A percentile compares a stretch with the other conserved stretches of the same genome.
phyloP scores from a whole-genome alignment of 2,329 filamentous ascomycete genomes.

The Fusarium nanum region DNA sequence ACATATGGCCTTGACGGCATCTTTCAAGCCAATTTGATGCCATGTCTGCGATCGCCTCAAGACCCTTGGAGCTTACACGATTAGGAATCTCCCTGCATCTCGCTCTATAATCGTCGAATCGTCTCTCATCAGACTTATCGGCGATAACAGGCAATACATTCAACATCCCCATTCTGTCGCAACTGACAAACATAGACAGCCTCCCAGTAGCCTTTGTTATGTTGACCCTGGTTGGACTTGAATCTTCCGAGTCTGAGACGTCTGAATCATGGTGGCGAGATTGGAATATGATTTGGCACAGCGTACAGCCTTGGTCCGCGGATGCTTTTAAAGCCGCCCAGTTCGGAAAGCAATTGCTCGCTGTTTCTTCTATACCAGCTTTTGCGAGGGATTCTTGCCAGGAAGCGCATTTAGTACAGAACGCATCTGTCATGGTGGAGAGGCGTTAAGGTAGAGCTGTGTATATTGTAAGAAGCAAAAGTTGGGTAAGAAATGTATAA shows the following conservation, averaged over 20 bases:
- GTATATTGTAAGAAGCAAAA: too few species aligned
- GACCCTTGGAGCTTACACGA: too few species aligned
- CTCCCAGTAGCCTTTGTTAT: accelerated
- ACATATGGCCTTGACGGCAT: neutral
- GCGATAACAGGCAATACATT: accelerated
- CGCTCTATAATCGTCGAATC: accelerated
- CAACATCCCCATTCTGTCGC: accelerated
- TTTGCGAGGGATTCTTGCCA: too few species aligned
- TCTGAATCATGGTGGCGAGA: neutral
- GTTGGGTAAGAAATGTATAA: too few species aligned
- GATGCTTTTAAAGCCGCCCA: neutral
- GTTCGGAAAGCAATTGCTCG: neutral
- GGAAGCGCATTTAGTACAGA: too few species aligned
- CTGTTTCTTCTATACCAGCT: accelerated
- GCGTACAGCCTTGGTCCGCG: neutral
- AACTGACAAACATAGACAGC: accelerated
- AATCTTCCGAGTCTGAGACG: accelerated
- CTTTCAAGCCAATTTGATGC: neutral
- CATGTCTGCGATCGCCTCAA: neutral
- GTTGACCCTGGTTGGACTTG: accelerated
- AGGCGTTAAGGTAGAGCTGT: too few species aligned
- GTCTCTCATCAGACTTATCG: accelerated
- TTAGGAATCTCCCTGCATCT: too few species aligned
- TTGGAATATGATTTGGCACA: neutral
- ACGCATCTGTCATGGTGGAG: accelerated